A percentile compares a stretch with the other conserved stretches of the same genome.
phyloP scores from a whole-genome alignment of 176 grass and related monocot species.

The Ananas comosus region DNA sequence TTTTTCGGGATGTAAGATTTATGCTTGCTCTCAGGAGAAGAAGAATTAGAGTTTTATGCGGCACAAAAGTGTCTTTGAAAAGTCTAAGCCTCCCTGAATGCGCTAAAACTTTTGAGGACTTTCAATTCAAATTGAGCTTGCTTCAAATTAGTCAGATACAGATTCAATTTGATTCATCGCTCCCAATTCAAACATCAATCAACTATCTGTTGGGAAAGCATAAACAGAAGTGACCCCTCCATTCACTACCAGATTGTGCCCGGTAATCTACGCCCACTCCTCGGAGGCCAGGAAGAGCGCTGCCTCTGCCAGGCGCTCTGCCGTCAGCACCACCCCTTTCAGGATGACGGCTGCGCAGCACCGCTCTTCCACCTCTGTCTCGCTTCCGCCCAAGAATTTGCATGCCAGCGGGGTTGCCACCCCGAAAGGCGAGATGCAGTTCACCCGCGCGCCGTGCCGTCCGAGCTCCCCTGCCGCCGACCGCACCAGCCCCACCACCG shows the following conservation, averaged over 20 bases:
- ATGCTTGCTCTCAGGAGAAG: too few species aligned
- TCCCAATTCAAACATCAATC: too few species aligned
- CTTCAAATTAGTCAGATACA: too few species aligned
- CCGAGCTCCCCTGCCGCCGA: conserved; percentile 61
- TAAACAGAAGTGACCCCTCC: conserved; percentile 43
- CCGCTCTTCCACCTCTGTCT: conserved; percentile 33
- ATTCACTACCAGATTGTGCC: conserved; percentile 71
- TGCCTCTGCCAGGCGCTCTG: conserved; percentile 38
- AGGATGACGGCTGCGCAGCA: conserved; percentile 20
- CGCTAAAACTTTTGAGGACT: too few species aligned
- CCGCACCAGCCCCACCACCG: conserved; percentile 56
- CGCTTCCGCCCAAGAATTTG: conserved; percentile 6
- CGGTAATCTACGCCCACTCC: conserved; percentile 53
- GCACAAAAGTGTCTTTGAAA: too few species aligned
- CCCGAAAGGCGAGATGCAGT: conserved; percentile 63
- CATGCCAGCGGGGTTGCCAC: conserved; percentile 60
- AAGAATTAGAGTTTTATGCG: too few species aligned
- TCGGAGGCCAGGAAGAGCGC: conserved; percentile 70
- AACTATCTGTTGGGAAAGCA: too few species aligned
- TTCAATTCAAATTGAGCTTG: too few species aligned
- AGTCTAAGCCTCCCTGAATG: too few species aligned
- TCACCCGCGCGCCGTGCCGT: conserved; percentile 52
- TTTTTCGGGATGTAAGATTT: too few species aligned
- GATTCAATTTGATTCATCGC: too few species aligned
- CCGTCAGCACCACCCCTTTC: conserved; percentile 43